These are phyloP conservation scores for Oidiodendron maius DNA, from an alignment of 495 filamentous ascomycete species.

Conservation along the genomic window DNA sequence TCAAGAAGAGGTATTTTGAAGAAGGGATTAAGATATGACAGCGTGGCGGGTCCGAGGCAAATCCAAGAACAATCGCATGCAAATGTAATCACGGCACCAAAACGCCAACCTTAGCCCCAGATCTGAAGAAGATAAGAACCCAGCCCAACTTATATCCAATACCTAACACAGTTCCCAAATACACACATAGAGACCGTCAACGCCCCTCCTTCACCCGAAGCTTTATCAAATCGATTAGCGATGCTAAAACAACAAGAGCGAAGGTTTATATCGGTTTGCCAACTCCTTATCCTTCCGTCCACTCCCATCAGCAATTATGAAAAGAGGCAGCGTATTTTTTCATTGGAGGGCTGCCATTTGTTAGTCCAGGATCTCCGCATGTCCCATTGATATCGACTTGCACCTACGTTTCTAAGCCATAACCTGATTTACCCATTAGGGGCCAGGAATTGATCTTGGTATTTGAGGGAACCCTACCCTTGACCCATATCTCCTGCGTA, in stretches of 20 bases:
- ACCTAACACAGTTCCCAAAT: not conserved
- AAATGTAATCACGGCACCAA: not conserved
- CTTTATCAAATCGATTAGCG: not conserved
- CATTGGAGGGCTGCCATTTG: not conserved
- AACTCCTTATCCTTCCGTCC: not conserved
- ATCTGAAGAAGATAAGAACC: not conserved
- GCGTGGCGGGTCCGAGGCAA: not conserved
- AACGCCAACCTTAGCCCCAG: not conserved
- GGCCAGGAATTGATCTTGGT: not conserved
- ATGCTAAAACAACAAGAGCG: not conserved
- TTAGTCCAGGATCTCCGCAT: not conserved
- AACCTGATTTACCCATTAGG: not conserved
- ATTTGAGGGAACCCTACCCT: not conserved
- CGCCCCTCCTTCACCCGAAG: not conserved
- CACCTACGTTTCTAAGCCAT: not conserved
- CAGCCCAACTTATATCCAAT: not conserved
- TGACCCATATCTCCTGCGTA: conserved; percentile 2
- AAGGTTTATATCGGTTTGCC: not conserved
- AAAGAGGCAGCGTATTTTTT: conserved; percentile 1
- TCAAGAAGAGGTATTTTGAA: not conserved
- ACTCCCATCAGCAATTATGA: not conserved
- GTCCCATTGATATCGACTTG: not conserved
- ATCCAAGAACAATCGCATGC: not conserved
- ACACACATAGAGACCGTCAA: not conserved
- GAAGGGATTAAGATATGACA: not conserved